Conservation (phyloP, 2,329 filamentous ascomycete genomes). For the Aurifilum marmelostoma region DNA sequence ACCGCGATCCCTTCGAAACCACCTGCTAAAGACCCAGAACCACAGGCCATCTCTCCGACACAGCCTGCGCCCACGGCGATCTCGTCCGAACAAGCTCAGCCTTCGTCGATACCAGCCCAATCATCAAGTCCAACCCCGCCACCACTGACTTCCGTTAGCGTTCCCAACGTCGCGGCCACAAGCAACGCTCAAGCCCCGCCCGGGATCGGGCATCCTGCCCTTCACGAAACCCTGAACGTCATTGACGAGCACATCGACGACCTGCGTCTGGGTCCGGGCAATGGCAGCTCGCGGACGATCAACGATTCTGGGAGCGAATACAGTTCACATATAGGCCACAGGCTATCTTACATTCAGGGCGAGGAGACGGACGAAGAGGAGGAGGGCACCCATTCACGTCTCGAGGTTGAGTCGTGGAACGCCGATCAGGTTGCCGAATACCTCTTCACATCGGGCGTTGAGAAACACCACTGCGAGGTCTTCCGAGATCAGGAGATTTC, state of each 20-base stretch:
- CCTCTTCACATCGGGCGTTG: slow-evolving; percentile 81
- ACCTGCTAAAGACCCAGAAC: slow-evolving; percentile 8
- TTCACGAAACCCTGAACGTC: slow-evolving; percentile 93
- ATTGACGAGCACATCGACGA: slow-evolving; percentile 98
- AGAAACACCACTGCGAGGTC: slow-evolving; percentile 88
- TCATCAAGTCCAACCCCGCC: slow-evolving; percentile 37
- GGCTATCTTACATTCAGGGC: slow-evolving; percentile 89
- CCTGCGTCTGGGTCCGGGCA: slow-evolving; percentile 62
- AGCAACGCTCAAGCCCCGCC: slow-evolving; percentile 34
- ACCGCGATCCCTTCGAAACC: slow-evolving; percentile 18
- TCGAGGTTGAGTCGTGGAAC: slow-evolving; percentile 80
- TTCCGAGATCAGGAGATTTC: slow-evolving; percentile 96
- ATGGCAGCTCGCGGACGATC: slow-evolving; percentile 53
- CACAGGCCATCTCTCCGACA: slow-evolving; percentile 11
- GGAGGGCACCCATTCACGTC: slow-evolving; percentile 65
- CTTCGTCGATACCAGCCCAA: slow-evolving; percentile 29
- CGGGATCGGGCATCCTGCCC: slow-evolving; percentile 68
- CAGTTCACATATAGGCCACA: slow-evolving; percentile 75
- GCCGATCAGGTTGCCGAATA: slow-evolving; percentile 86
- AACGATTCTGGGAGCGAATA: slow-evolving; percentile 91
- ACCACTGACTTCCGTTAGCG: slow-evolving; percentile 46
- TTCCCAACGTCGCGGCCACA: slow-evolving; percentile 30
- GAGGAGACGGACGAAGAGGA: slow-evolving; percentile 96
- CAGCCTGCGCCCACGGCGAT: slow-evolving; percentile 18
- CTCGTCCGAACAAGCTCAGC: slow-evolving; percentile 28